Conservation (phyloP, 2,329 filamentous ascomycete species). For the Sclerotinia sclerotiorum region DNA sequence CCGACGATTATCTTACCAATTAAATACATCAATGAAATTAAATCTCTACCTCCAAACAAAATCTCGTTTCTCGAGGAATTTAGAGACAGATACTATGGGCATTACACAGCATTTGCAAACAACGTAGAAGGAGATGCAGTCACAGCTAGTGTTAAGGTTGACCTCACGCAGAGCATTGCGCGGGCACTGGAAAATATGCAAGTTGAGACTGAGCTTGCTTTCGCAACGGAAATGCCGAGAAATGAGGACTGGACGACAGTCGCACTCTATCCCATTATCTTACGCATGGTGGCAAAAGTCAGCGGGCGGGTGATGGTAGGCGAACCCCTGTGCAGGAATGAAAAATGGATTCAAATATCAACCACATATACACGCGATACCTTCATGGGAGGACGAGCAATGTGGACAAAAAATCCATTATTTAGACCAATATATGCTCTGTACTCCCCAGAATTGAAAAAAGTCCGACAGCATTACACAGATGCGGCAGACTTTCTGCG, state of each 20-base stretch:
- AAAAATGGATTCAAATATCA: slow-evolving; percentile 34
- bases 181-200: slow-evolving; percentile 31
- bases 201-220: slow-evolving; percentile 31
- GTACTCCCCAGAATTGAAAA: slow-evolving; percentile 8
- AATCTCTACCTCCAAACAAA: slow-evolving; percentile 15
- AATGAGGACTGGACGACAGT: slow-evolving; percentile 39
- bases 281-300: slow-evolving; percentile 43
- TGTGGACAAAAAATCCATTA: slow-evolving; percentile 4
- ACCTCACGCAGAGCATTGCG: slow-evolving; percentile 34
- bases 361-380: slow-evolving; percentile 29
- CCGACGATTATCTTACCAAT: slow-evolving; percentile 11
- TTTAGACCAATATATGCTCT: slow-evolving; percentile 11
- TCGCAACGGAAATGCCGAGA: slow-evolving; percentile 27
- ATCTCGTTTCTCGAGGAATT: slow-evolving; percentile 16
- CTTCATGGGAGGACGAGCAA: slow-evolving; percentile 5
- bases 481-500: slow-evolving; percentile 9
- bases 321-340: slow-evolving; percentile 30
- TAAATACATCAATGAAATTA: slow-evolving; percentile 18
- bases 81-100: slow-evolving; percentile 16
- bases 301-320: slow-evolving; percentile 41
- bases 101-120: slow-evolving; percentile 14
- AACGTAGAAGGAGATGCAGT: slow-evolving; percentile 12
- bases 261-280: slow-evolving; percentile 39
- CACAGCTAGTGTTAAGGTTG: slow-evolving; percentile 28
- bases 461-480: slow-evolving; percentile 9